Evolutionary conservation across 768 basidiomycete species (phyloP), one percentile per base, ranked within the genome.

Genomic region (Basidioascus undulatus): DNA sequence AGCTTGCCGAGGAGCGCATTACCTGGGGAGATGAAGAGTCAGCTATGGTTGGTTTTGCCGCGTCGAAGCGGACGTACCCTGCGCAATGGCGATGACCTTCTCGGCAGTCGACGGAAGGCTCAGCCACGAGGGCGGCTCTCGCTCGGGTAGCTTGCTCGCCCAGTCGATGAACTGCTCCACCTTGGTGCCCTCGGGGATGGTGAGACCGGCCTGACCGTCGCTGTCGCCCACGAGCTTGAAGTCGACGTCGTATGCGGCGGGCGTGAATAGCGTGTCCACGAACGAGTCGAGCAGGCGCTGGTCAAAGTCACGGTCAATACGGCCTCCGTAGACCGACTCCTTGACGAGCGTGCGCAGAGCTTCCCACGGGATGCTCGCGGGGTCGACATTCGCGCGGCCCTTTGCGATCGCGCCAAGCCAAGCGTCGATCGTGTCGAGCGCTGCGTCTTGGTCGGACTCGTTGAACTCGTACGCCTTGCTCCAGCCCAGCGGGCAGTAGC

Each of bases 381-480:
- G 92, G 55, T 94, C 79, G 42, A 98, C 70, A 54, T 96, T 96
- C 4, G 86, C 68, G 40, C 76, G 69, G 18, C 87, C 89, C 55
- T 82, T 79, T 5, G 87, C 76, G 37, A 77, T 66, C 0, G 68
- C 55, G 38, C 65, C 67, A 38, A 96, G 65, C 84, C 89, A 96
- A 1, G 73, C 66, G 54, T 94, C 87, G 55, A 96, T 92, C 15
- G 82, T 87, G 32, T 67, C 68, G 53, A 83, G 78, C 1, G 87
- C 87, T 10, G 89, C 78, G 13, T 78, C 71, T 70, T 92, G 79
- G 55, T 98, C 92, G 5, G 89, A 92, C 56, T 96, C 87, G 59
- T 98, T 98, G 71, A 96, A 96, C 57, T 96, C 92, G 60, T 96
- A 96, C 0, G 68, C 67, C 61, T 92, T 83, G 56, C 78, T 87